Evolutionary conservation across 768 basidiomycete genomes (phyloP).

Genomic region (Suillus lakei): DNA sequence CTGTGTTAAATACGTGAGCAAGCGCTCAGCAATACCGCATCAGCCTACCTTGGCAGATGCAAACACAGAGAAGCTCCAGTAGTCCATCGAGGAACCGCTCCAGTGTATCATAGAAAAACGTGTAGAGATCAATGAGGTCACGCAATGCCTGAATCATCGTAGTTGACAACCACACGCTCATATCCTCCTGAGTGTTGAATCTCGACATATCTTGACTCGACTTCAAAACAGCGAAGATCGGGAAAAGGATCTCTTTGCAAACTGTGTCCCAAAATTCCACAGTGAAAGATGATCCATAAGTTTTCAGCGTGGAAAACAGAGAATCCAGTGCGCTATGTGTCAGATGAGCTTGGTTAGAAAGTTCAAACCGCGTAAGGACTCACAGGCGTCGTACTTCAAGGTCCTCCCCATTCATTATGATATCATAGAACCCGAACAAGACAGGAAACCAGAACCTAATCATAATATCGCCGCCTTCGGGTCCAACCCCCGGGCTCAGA

Average conservation of each 20-base stretch:
- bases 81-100: slow-evolving; percentile 93
- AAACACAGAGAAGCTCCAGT: slow-evolving; percentile 90
- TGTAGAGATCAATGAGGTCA: slow-evolving; percentile 94
- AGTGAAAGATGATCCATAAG: slow-evolving; percentile 82
- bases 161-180: slow-evolving; percentile 99
- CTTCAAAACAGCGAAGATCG: slow-evolving; percentile 95
- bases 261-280: slow-evolving; percentile 98
- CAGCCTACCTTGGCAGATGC: slow-evolving; percentile 92
- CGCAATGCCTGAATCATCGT: slow-evolving; percentile 98
- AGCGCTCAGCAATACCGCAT: slow-evolving; percentile 4
- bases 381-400: slow-evolving; percentile 95
- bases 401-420: slow-evolving; percentile 99
- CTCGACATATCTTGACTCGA: slow-evolving; percentile 91
- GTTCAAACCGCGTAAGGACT: slow-evolving; percentile 37
- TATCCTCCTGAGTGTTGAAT: slow-evolving; percentile 96
- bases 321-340: slow-evolving; percentile 88
- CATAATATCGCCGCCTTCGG: slow-evolving; percentile 80
- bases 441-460: slow-evolving; percentile 98
- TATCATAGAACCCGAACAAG: slow-evolving; percentile 97
- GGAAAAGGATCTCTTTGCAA: slow-evolving; percentile 95
- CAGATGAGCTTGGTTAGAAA: slow-evolving; percentile 13
- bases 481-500: slow-evolving; percentile 36
- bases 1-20: slow-evolving; percentile 45
- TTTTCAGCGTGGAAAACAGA: slow-evolving; percentile 91
- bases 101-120: slow-evolving; percentile 91